These are phyloP conservation scores for Aspergillus ruber DNA, from an alignment of 2,329 filamentous ascomycete species.

Conservation along the genomic window DNA sequence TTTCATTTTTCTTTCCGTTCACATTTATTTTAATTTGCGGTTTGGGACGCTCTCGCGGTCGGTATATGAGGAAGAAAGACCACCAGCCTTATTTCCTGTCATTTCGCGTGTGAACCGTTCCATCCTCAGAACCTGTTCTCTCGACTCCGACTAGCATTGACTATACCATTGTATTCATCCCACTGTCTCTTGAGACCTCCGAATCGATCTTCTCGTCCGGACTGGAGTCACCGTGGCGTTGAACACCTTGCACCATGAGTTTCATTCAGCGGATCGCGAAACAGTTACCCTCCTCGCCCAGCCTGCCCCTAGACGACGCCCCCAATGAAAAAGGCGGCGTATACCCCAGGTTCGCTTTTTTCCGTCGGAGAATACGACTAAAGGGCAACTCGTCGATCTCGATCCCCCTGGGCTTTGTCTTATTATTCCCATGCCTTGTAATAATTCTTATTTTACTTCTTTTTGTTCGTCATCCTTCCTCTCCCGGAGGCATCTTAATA, in stretches of 20 bases:
- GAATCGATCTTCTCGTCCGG: constrained; percentile 4
- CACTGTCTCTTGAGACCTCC: neutral
- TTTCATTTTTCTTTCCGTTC: constrained; percentile 17
- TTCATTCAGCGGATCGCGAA: constrained; percentile 50
- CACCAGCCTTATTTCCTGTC: constrained; percentile 5
- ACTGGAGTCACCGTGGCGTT: constrained; percentile 13
- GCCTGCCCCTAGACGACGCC: constrained; percentile 42
- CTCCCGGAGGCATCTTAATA: constrained; percentile 74
- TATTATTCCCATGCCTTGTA: constrained; percentile 87
- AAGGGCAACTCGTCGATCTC: constrained; percentile 88
- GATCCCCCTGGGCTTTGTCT: constrained; percentile 82
- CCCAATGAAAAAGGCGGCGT: constrained; percentile 38
- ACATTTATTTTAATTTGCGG: constrained; percentile 12
- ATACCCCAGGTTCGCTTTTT: constrained; percentile 63
- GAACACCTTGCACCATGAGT: constrained; percentile 39
- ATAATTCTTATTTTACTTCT: constrained; percentile 85
- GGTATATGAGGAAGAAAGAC: constrained; percentile 1
- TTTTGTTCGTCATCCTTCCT: constrained; percentile 80
- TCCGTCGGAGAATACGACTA: constrained; percentile 78
- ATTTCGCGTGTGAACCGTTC: constrained; percentile 12
- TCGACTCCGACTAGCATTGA: neutral
- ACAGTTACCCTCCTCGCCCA: constrained; percentile 43
- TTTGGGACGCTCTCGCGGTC: constrained; percentile 1
- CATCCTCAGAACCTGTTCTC: neutral
- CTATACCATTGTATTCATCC: neutral